Evolutionary conservation across 2,329 filamentous ascomycete species (phyloP), one percentile per base, ranked within the genome.

Genomic region (Cladosporium sp.): DNA sequence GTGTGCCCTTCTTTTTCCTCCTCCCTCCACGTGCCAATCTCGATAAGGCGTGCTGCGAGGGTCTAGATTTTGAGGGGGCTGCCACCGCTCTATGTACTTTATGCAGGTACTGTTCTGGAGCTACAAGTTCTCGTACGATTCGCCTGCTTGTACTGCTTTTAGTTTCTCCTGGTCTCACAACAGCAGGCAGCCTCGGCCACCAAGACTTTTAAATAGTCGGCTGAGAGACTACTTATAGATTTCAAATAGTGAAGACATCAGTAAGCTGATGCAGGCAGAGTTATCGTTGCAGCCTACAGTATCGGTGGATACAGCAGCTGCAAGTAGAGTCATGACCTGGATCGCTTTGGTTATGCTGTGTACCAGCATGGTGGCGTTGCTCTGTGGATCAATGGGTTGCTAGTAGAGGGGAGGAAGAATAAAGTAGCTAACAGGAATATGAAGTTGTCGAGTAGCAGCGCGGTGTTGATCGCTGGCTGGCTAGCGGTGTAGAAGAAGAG

Each of bases 1-100:
- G 51, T 21, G 39, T 46, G 39, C 51, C 8, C 26, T 53, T n/a
- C 49, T 28, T 5, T n/a, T n/a, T n/a, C n/a, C n/a, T 2, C 16
- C 39, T 46, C 39, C 26, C 49, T 53, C 51, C 51, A 54, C 51
- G 51, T 54, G 51, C 51, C 51, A 21, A 28, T 28, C 51, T 30
- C 18, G 51, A 28, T 32, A 28, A 54, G 51, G 51, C 51, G 51
- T 54, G 26, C 51, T 54, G 51, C 49, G 26, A 54, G 25, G 30
- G 28, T 54, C 28, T 54, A 54, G 51, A 54, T n/a, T 28, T 30
- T 32, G 51, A 54, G 23, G 49, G 28, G 18, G 30, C 26, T 21
- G 51, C 51, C 51, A n/a, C 51, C 30, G 14, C 18, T 14, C 30
- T 10, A 23, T 6, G 36, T 18, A n/a, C 49, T n/a, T n/a, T n/a